Conservation (phyloP, 805 yeast genomes). For the Zygosaccharomyces pseudorouxii region DNA sequence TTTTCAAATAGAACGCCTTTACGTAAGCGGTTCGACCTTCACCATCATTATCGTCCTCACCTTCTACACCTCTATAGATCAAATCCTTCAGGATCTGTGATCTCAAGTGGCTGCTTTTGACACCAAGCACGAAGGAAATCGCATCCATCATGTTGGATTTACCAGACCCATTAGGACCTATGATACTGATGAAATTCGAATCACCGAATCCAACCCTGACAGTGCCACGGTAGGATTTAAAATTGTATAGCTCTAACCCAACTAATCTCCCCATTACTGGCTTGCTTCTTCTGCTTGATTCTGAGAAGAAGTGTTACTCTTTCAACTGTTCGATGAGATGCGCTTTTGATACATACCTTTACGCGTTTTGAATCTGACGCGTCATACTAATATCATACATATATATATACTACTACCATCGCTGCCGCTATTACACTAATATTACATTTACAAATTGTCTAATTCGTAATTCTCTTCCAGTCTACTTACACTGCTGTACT, state of each 20-base stretch:
- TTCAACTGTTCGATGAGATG: not conserved
- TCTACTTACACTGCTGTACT: conserved; percentile 9
- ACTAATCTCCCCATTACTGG: conserved; percentile 70
- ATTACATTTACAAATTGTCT: conserved; percentile 1
- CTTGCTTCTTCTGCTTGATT: not conserved
- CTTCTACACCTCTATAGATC: conserved; percentile 62
- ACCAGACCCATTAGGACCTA: conserved; percentile 99
- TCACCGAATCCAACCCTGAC: conserved; percentile 78
- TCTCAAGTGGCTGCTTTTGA: conserved; percentile 68
- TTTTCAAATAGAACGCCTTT: conserved; percentile 64
- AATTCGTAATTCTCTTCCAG: conserved; percentile 10
- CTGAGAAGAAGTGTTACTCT: not conserved
- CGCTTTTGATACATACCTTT: not conserved
- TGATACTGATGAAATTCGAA: conserved; percentile 78
- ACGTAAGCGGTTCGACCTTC: conserved; percentile 57
- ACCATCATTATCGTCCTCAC: conserved; percentile 25
- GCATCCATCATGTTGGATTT: conserved; percentile 98
- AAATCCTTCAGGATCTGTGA: conserved; percentile 70
- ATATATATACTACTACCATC: not conserved
- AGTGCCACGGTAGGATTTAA: conserved; percentile 84
- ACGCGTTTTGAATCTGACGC: conserved; percentile 6
- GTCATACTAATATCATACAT: conserved; percentile 1
- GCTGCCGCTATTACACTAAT: not conserved
- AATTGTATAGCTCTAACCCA: conserved; percentile 75
- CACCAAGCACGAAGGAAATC: conserved; percentile 88